Evolutionary conservation across 139 green algal genomes (phyloP).

Genomic region (Mesotaenium endlicherianum): DNA sequence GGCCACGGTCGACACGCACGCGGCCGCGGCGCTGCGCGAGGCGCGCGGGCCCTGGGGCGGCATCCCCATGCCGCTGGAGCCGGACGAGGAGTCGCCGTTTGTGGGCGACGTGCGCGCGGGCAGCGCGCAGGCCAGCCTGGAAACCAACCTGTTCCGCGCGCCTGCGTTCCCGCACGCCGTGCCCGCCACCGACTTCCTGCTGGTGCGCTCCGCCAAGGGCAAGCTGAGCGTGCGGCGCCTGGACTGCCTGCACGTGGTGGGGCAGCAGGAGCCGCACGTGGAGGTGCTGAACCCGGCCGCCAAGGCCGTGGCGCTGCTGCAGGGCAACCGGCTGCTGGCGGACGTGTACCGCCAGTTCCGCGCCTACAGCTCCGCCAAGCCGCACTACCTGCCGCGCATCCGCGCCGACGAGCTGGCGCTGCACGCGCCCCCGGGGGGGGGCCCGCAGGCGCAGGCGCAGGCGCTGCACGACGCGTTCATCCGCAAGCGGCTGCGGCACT

Average conservation of each 20-base stretch:
- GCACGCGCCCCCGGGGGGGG: not conserved
- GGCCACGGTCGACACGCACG: slow-evolving; percentile 49
- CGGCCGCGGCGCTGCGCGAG: not conserved
- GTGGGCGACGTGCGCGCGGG: slow-evolving; percentile 44
- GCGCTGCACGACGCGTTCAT: slow-evolving; percentile 28
- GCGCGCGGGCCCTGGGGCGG: slow-evolving; percentile 51
- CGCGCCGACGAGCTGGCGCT: slow-evolving; percentile 5
- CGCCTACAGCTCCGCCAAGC: slow-evolving; percentile 36
- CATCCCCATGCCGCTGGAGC: slow-evolving; percentile 57
- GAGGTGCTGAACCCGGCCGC: slow-evolving; percentile 32
- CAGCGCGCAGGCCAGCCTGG: slow-evolving; percentile 44
- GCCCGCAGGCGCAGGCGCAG: slow-evolving; percentile 1
- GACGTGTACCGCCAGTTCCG: slow-evolving; percentile 45
- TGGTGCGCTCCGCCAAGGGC: slow-evolving; percentile 64
- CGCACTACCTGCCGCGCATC: not conserved
- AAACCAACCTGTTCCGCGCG: slow-evolving; percentile 66
- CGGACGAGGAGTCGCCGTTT: slow-evolving; percentile 65
- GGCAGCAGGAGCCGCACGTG: slow-evolving; percentile 61
- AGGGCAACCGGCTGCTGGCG: slow-evolving; percentile 37
- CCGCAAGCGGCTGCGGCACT: slow-evolving; percentile 35
- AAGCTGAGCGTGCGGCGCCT: slow-evolving; percentile 67
- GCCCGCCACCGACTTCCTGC: slow-evolving; percentile 72
- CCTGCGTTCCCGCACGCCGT: slow-evolving; percentile 60
- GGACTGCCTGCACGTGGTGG: slow-evolving; percentile 25
- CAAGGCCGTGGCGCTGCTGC: slow-evolving; percentile 5